Evolutionary conservation across 805 yeast genomes (phyloP).

Genomic region (Starmera dryadoides): DNA sequence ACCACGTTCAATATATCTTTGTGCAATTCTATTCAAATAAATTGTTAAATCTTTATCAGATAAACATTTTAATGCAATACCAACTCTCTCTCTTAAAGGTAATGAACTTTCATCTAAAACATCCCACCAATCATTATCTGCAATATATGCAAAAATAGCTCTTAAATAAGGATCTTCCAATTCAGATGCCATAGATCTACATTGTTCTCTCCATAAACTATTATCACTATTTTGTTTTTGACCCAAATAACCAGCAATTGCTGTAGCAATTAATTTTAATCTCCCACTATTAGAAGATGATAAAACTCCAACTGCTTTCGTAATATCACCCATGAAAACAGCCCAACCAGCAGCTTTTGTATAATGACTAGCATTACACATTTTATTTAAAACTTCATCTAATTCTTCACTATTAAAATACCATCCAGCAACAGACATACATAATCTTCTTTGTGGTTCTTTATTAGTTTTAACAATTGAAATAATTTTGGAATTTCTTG

Average conservation of each 20-base stretch:
- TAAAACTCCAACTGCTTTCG: constrained; percentile 72
- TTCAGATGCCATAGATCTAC: constrained; percentile 82
- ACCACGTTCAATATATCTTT: constrained; percentile 66
- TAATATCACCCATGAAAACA: constrained; percentile 84
- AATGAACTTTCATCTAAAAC: constrained; percentile 84
- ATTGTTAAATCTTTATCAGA: constrained; percentile 71
- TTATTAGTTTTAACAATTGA: constrained; percentile 35
- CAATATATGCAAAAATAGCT: constrained; percentile 88
- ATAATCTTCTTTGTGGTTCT: constrained; percentile 64
- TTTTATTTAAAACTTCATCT: constrained; percentile 54
- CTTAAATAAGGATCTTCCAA: constrained; percentile 83
- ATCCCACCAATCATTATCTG: constrained; percentile 96
- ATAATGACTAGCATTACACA: constrained; percentile 51
- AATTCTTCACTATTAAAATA: constrained; percentile 70
- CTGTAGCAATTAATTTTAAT: constrained; percentile 78
- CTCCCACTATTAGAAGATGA: constrained; percentile 66
- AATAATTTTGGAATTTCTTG: constrained; percentile 23
- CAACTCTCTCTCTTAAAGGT: constrained; percentile 82
- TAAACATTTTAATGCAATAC: constrained; percentile 82
- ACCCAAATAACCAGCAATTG: constrained; percentile 83
- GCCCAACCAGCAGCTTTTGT: constrained; percentile 99
- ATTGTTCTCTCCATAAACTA: constrained; percentile 84
- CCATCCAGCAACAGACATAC: constrained; percentile 88
- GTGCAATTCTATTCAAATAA: constrained; percentile 64
- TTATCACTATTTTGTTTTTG: constrained; percentile 39